Conservation (phyloP, 768 basidiomycete species). For the Crassisporium funariophilum region DNA sequence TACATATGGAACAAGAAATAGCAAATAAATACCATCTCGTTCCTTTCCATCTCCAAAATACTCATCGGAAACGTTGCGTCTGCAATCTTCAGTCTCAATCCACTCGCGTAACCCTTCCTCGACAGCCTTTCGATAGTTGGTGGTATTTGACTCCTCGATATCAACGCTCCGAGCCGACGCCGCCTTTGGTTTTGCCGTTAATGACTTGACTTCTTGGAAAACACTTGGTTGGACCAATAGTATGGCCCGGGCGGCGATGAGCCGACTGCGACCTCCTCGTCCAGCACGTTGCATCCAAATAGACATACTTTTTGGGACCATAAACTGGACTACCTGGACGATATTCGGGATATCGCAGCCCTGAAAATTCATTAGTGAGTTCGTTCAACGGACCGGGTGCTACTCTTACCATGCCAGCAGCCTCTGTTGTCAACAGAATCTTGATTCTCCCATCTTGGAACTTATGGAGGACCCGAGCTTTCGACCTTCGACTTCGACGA, state of each 20-base stretch:
- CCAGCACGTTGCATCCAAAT: constrained; percentile 34
- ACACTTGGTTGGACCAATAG: constrained; percentile 27
- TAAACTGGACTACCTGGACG: constrained; percentile 33
- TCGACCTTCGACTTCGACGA: neutral
- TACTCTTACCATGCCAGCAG: constrained; percentile 35
- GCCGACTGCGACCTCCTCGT: constrained; percentile 21
- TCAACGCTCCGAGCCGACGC: too few species aligned
- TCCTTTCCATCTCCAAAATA: too few species aligned
- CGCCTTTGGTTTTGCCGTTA: too few species aligned
- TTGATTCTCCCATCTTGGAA: constrained; percentile 25
- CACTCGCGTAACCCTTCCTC: neutral
- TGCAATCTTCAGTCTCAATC: constrained; percentile 3
- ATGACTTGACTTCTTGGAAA: too few species aligned
- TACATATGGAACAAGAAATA: neutral
- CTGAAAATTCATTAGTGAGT: constrained; percentile 12
- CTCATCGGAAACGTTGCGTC: neutral
- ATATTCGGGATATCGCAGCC: constrained; percentile 37
- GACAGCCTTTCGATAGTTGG: neutral
- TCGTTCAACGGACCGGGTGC: neutral
- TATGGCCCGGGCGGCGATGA: constrained; percentile 23
- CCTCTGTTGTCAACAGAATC: constrained; percentile 34
- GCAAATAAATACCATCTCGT: neutral
- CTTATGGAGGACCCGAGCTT: constrained; percentile 18
- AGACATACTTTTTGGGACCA: constrained; percentile 27
- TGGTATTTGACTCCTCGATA: too few species aligned